These are phyloP conservation scores for Mycena capillaripes DNA, from an alignment of 768 basidiomycete species.

Conservation along the genomic window DNA sequence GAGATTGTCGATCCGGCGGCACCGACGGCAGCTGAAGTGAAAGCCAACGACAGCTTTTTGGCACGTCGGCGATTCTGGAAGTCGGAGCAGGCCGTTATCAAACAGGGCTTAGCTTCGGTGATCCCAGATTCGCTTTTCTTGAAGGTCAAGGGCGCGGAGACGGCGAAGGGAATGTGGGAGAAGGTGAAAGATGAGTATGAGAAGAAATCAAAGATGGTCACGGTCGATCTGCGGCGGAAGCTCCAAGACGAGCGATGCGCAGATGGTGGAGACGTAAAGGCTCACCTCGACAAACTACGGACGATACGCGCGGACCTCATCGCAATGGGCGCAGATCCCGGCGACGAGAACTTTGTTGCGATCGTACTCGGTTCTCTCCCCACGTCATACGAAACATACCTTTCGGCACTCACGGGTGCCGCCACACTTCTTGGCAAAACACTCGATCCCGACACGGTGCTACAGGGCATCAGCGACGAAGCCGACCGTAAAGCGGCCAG, in stretches of 20 bases:
- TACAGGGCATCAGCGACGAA: constrained; percentile 14
- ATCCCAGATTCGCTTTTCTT: constrained; percentile 42
- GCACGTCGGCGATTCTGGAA: constrained; percentile 10
- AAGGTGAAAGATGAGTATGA: constrained; percentile 37
- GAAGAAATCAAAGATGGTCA: constrained; percentile 35
- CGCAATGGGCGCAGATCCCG: constrained; percentile 9
- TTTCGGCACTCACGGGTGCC: constrained; percentile 12
- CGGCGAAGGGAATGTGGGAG: constrained; percentile 36
- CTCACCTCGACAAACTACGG: constrained; percentile 35
- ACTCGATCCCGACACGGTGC: constrained; percentile 1
- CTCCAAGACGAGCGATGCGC: constrained; percentile 40
- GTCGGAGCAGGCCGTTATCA: constrained; percentile 36
- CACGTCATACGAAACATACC: neutral
- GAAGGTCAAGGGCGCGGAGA: constrained; percentile 31
- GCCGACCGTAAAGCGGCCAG: constrained; percentile 1
- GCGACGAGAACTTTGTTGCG: constrained; percentile 1
- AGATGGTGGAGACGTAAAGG: constrained; percentile 39
- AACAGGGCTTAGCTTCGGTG: constrained; percentile 37
- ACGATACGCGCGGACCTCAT: neutral
- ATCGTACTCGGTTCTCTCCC: constrained; percentile 11
- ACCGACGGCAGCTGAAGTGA: neutral
- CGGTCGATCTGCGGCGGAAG: constrained; percentile 37
- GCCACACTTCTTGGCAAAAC: constrained; percentile 10
- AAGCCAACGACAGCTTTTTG: constrained; percentile 1
- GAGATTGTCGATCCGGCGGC: neutral